Evolutionary conservation across 1,284 basidiomycete genomes (phyloP).

Genomic region (Trametes sp.): DNA sequence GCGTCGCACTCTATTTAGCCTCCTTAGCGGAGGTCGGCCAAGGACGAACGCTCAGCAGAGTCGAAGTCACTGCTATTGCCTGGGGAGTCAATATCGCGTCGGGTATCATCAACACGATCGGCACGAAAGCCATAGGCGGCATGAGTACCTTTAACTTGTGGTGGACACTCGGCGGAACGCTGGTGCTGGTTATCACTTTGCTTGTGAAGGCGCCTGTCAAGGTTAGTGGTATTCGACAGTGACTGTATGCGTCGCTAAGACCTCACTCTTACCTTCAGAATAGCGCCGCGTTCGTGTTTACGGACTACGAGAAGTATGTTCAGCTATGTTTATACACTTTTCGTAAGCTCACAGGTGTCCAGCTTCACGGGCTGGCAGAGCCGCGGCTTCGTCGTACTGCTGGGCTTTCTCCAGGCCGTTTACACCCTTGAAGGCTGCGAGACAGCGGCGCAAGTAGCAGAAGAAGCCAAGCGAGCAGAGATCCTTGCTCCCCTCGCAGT

Average conservation of each 20-base stretch:
- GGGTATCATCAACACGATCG: slow-evolving; percentile 59
- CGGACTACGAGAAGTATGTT: slow-evolving; percentile 60
- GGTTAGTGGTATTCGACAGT: slow-evolving; percentile 40
- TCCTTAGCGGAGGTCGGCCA: slow-evolving; percentile 60
- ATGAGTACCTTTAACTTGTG: slow-evolving; percentile 66
- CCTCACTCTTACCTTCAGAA: slow-evolving; percentile 47
- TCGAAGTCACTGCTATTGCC: slow-evolving; percentile 62
- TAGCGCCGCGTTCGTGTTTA: slow-evolving; percentile 61
- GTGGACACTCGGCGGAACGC: slow-evolving; percentile 70
- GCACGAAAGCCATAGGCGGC: slow-evolving; percentile 63
- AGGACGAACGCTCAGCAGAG: slow-evolving; percentile 52
- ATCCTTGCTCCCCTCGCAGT: slow-evolving; percentile 64
- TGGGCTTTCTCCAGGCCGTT: slow-evolving; percentile 69
- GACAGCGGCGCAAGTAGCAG: slow-evolving; percentile 68
- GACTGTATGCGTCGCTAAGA: neutral
- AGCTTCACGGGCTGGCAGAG: slow-evolving; percentile 66
- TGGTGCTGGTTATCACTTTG: slow-evolving; percentile 62
- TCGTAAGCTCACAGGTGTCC: neutral
- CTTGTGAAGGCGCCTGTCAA: slow-evolving; percentile 63
- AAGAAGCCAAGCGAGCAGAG: slow-evolving; percentile 64
- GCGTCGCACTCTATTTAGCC: slow-evolving; percentile 62
- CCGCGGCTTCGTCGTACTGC: slow-evolving; percentile 62
- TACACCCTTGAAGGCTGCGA: slow-evolving; percentile 71
- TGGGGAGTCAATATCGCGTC: slow-evolving; percentile 66
- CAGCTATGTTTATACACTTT: neutral